These are phyloP conservation scores for Limnanthes douglasii DNA, from an alignment of 345 rosid species.

Conservation along the genomic window DNA sequence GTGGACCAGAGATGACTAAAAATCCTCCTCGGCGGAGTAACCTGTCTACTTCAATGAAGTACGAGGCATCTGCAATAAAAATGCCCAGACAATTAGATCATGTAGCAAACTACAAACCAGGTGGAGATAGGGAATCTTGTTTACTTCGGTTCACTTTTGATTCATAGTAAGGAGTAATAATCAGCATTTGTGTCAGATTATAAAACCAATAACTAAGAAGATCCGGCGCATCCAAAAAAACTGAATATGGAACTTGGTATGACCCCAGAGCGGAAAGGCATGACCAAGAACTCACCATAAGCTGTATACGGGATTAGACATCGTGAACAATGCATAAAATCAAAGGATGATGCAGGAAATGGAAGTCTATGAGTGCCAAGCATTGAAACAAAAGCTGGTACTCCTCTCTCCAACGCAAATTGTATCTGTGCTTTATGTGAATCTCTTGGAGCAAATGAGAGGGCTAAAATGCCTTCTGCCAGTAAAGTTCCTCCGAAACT, in stretches of 20 bases:
- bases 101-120: constrained; percentile 3
- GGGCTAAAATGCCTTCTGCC: constrained; percentile 49
- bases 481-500: constrained; percentile 86
- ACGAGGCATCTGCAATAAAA: constrained; percentile 68
- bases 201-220: no score
- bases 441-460: constrained; percentile 96
- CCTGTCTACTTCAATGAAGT: constrained; percentile 86
- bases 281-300: constrained; percentile 83
- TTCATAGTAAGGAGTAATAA: no score
- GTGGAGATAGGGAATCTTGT: constrained; percentile 2
- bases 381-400: constrained; percentile 97
- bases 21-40: constrained; percentile 90
- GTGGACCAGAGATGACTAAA: constrained; percentile 95
- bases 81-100: constrained; percentile 9
- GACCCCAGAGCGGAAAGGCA: no score
- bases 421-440: constrained; percentile 98
- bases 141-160: no score
- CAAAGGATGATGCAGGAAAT: constrained; percentile 84
- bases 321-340: constrained; percentile 80
- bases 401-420: constrained; percentile 91
- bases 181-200: no score
- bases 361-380: constrained; percentile 98
- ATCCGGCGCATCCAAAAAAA: no score
- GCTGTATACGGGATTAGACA: constrained; percentile 94
- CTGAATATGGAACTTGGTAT: no score